Base-by-base conservation (phyloP, 768 basidiomycete genomes). In the Tricholoma furcatifolium region DNA sequence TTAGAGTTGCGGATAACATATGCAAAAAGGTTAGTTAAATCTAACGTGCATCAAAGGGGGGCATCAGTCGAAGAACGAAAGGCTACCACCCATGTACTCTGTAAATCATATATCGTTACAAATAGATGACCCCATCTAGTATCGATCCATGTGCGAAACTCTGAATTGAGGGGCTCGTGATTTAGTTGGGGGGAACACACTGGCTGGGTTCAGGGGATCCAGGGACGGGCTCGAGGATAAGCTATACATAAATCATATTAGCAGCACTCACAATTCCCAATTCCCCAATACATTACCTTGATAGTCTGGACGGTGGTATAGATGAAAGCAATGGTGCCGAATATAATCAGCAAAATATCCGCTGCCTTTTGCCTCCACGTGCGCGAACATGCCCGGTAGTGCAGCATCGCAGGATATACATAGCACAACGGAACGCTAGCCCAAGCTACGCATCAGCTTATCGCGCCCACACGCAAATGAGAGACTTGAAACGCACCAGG, bases 341-440 rank as follows among this genome's bases (percentile, higher is more conserved):
- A 94, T 12, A 81, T 62, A 58, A 93, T 82, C 62, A 98, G 72
- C 23, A 77, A 70, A 40, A 87, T 84, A 67, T 98, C 94, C 1
- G 73, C 73, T 4, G 77, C 39, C 65, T 87, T 91, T 68, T 86
- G 75, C 59, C 63, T 79, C 54, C 76, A 74, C 1, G 90, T 94
- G 56, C 74, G 78, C 6, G 94, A 87, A 60, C 85, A 85, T n/a
- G 88, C 88, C 70, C 81, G 88, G 72, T 92, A 89, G 65, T 96
- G 94, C 55, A 97, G 70, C 87, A 97, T 85, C 5, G 94, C 86
- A 4, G 94, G 96, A 63, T 97, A 98, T 43, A 95, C 84, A 66
- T 91, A 95, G 68, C 93, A 96, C 55, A 98, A 73, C 7, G 96
- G 96, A 8, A 97, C 87, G 62, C 94, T 96, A 43, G n/a, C 41